Conservation (phyloP, 106 monocot genomes). For the Acorus calamus region DNA sequence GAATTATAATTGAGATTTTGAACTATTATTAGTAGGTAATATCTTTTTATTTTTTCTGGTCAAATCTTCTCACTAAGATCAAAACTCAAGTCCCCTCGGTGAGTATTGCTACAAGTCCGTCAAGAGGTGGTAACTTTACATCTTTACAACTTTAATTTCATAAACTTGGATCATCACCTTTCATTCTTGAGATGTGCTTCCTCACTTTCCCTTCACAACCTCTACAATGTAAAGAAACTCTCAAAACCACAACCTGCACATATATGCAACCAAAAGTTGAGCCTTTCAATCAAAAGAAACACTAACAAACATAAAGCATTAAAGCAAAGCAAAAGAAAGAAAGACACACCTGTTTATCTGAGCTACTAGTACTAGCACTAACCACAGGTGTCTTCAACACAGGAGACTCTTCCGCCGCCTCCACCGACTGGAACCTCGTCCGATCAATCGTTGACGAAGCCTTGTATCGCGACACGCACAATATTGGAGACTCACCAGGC, state of each 20-base stretch:
- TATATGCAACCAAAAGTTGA: not conserved
- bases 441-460: slow-evolving; percentile 1
- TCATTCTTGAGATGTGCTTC: slow-evolving; percentile 51
- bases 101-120: too few relatives aligned
- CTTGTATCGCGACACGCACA: not conserved
- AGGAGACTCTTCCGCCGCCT: slow-evolving; percentile 6
- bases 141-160: too few relatives aligned
- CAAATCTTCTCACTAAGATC: too few relatives aligned
- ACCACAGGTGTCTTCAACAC: slow-evolving; percentile 11
- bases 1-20: too few relatives aligned
- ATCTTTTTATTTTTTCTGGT: too few relatives aligned
- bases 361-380: slow-evolving; percentile 2
- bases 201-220: slow-evolving; percentile 69
- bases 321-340: not conserved
- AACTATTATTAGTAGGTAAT: too few relatives aligned
- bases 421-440: slow-evolving; percentile 9
- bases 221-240: slow-evolving; percentile 75
- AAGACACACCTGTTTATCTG: slow-evolving; percentile 17
- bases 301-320: not conserved
- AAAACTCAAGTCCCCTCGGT: too few relatives aligned
- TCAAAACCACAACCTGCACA: slow-evolving; percentile 47
- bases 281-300: not conserved
- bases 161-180: slow-evolving; percentile 16
- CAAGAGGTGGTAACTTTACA: too few relatives aligned
- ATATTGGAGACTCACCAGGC: slow-evolving; percentile 3